A percentile compares a stretch with the other conserved stretches of the same genome.
These are phyloP conservation scores for Tulasnella sp. DNA, from an alignment of 768 basidiomycete species.

Conservation along the genomic window DNA sequence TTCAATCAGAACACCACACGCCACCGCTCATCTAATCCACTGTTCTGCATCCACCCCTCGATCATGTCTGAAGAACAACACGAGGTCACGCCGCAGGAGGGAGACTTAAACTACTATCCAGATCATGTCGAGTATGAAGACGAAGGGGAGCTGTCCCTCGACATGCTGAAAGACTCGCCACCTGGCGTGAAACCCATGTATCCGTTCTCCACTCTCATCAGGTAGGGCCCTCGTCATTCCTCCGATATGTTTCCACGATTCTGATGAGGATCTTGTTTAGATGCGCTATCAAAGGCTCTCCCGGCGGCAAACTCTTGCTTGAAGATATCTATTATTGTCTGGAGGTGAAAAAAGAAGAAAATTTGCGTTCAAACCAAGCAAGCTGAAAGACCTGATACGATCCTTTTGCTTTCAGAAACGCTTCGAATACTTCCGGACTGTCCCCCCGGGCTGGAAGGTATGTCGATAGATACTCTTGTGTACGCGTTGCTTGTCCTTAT, in stretches of 20 bases:
- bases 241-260: neutral
- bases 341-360: conserved; percentile 24
- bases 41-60: no score
- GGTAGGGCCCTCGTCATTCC: conserved; percentile 34
- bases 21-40: no score
- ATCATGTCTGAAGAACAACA: no score
- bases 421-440: conserved; percentile 83
- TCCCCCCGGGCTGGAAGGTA: conserved; percentile 88
- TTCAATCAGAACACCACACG: no score
- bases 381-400: neutral
- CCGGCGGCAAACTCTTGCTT: conserved; percentile 70
- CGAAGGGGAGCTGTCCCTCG: conserved; percentile 10
- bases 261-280: conserved; percentile 29
- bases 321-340: conserved; percentile 91
- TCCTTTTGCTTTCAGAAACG: conserved; percentile 25
- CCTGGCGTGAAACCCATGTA: conserved; percentile 86
- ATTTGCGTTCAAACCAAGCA: neutral
- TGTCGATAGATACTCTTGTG: conserved; percentile 26
- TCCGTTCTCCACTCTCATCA: conserved; percentile 81
- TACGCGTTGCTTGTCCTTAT: conserved; percentile 15
- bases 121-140: conserved; percentile 12
- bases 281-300: conserved; percentile 85
- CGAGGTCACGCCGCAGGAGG: neutral
- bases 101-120: conserved; percentile 12
- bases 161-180: conserved; percentile 46